phyloP scores from a whole-genome alignment of 2,329 filamentous ascomycete species.

The Aspergillus nomiae region DNA sequence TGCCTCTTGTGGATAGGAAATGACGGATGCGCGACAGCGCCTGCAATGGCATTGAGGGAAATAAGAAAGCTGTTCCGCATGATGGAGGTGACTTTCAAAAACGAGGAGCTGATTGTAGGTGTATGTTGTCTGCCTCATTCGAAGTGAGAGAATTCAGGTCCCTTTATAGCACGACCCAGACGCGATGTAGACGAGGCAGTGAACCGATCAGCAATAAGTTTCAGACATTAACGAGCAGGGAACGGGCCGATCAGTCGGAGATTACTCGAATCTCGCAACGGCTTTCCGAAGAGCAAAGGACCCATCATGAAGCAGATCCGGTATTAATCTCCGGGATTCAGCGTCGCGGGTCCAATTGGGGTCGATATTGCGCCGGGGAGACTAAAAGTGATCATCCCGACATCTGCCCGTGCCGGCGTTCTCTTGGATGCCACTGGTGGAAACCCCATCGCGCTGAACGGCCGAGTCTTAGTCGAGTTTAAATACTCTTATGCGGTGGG shows the following conservation, averaged over 20 bases:
- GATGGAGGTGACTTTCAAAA: not conserved
- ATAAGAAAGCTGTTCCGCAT: slow-evolving; percentile 8
- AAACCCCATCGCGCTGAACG: not conserved
- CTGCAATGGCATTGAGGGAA: slow-evolving; percentile 3
- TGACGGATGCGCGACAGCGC: slow-evolving; percentile 8
- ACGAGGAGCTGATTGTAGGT: not conserved
- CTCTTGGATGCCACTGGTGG: not conserved
- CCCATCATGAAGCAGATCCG: not conserved
- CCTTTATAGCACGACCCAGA: not conserved
- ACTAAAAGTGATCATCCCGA: slow-evolving; percentile 16
- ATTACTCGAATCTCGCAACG: not conserved
- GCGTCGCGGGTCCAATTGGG: not conserved
- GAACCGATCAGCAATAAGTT: not conserved
- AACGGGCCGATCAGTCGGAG: slow-evolving; percentile 15
- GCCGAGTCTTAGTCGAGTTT: not conserved
- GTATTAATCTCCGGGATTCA: not conserved
- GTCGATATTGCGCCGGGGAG: not conserved
- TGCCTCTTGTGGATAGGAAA: slow-evolving; percentile 2
- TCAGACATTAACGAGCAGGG: slow-evolving; percentile 5
- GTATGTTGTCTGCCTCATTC: not conserved
- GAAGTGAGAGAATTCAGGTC: not conserved
- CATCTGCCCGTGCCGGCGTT: slow-evolving; percentile 7
- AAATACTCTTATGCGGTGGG: not conserved
- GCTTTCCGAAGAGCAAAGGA: not conserved
- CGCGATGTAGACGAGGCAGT: not conserved